Evolutionary conservation across 73 alveolate genomes (phyloP), one percentile per base, ranked within the genome.

Genomic region (Paraurostyla sp.): DNA sequence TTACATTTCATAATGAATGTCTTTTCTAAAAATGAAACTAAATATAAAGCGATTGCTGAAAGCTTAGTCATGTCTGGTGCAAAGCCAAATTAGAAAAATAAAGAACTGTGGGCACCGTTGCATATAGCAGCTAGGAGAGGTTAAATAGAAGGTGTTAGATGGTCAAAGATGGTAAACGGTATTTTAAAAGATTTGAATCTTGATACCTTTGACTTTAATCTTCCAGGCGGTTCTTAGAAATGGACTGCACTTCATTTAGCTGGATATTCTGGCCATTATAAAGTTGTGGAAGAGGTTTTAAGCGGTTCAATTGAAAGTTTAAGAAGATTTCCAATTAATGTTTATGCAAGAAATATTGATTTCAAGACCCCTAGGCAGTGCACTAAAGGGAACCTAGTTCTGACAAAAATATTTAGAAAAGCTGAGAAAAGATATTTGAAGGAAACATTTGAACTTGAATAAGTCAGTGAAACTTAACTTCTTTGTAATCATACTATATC

Each of bases 341-440:
- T 93, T 29, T 95, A 93, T 56, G 96, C 94, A 2, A 93, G 98
- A 80, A 95, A 95, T 85, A 35, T 54, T 22, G 97, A 93, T 40
- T 94, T 92, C 23, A 94, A 95, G 78, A 95, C 97, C 0, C 99
- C 99, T 23, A 86, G 95, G 83, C 81, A 91, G 80, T 93, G 93
- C 25, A 76, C 95, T 38, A 91, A 93, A 49, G 96, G 98, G 29
- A 93, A 95, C 81, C 83, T 83, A 52, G 95, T 91, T 27, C 84
- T 95, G 45, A 83, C 93, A 51, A 95, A 95, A 85, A 52, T 93
- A 52, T 91, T 95, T 40, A 48, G 57, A 83, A 83, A 69, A 84
- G 91, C 76, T 7, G 95, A 89, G 35, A 54, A 52, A 38, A 78
- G 84, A 45, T 45, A 58, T 40, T 51, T 87, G 13, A 87, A 80